Percentiles rank a stretch among this genome's conserved stretches.
phyloP scores from a whole-genome alignment of 164 flowering plant genomes.

The Tetrastigma voinierianum region DNA sequence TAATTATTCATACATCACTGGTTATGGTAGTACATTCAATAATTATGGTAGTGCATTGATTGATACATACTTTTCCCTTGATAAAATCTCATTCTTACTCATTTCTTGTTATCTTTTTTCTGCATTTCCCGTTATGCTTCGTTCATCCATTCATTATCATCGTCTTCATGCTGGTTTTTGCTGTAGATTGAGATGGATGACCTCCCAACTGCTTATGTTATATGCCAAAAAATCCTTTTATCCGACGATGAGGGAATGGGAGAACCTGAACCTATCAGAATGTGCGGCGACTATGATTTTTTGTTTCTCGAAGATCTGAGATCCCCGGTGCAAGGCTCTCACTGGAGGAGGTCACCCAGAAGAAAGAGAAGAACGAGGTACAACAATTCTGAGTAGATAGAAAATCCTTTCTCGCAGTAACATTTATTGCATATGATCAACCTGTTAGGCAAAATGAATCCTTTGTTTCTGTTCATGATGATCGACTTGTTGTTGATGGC shows the following conservation, averaged over 20 bases:
- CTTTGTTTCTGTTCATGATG: slow-evolving; percentile 29
- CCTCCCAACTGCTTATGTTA: slow-evolving; percentile 37
- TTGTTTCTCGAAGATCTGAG: slow-evolving; percentile 57
- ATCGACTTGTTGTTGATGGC: slow-evolving; percentile 34
- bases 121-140: too few relatives aligned
- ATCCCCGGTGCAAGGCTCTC: slow-evolving; percentile 29
- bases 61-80: too few relatives aligned
- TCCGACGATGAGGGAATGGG: slow-evolving; percentile 35
- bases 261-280: slow-evolving; percentile 32
- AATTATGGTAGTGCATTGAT: too few relatives aligned
- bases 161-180: neutral
- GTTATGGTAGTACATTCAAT: too few relatives aligned
- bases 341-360: slow-evolving; percentile 30
- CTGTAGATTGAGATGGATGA: slow-evolving; percentile 36
- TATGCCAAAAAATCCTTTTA: slow-evolving; percentile 49
- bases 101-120: neutral
- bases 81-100: too few relatives aligned
- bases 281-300: slow-evolving; percentile 76
- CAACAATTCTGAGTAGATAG: slow-evolving; percentile 66
- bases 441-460: slow-evolving; percentile 50
- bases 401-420: slow-evolving; percentile 62
- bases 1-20: too few relatives aligned
- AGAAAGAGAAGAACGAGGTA: slow-evolving; percentile 40
- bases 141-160: too few relatives aligned
- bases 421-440: slow-evolving; percentile 55